A percentile compares a stretch with the other conserved stretches of the same genome.
Evolutionary conservation across 805 yeast genomes (phyloP).

Genomic region (Yamadazyma paraphyllophila): DNA sequence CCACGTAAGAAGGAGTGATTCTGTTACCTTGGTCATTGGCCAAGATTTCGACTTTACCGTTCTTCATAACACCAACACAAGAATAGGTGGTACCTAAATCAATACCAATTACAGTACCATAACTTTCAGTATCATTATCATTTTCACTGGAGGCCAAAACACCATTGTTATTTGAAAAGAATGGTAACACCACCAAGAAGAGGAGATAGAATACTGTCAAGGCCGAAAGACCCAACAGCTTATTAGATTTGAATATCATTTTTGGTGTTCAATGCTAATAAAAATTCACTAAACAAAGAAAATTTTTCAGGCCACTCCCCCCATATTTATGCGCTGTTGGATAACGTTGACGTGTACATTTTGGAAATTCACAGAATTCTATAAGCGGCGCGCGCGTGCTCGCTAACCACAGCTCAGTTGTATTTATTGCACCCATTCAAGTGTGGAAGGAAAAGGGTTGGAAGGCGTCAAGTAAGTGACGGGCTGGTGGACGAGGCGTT

Average conservation of each 20-base stretch:
- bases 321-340: slow-evolving; percentile 8
- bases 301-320: slow-evolving; percentile 3
- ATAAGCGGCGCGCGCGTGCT: slow-evolving; percentile 6
- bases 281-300: slow-evolving; percentile 9
- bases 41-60: slow-evolving; percentile 90
- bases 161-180: slow-evolving; percentile 19
- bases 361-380: slow-evolving; percentile 8
- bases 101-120: slow-evolving; percentile 62
- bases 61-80: slow-evolving; percentile 92
- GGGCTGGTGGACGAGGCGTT: too few species aligned
- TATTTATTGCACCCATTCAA: too few species aligned
- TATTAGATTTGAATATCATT: slow-evolving; percentile 12
- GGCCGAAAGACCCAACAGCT: slow-evolving; percentile 26
- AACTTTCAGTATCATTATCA: slow-evolving; percentile 30
- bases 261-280: slow-evolving; percentile 4
- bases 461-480: too few species aligned
- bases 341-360: slow-evolving; percentile 11
- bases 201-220: slow-evolving; percentile 30
- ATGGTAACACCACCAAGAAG: slow-evolving; percentile 35
- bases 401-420: background rate
- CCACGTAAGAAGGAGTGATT: slow-evolving; percentile 95
- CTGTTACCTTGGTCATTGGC: slow-evolving; percentile 99
- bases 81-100: slow-evolving; percentile 91
- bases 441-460: too few species aligned
- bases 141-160: slow-evolving; percentile 11